Evolutionary conservation across 768 basidiomycete species (phyloP).

Genomic region (Neoboletus subvelutipes): DNA sequence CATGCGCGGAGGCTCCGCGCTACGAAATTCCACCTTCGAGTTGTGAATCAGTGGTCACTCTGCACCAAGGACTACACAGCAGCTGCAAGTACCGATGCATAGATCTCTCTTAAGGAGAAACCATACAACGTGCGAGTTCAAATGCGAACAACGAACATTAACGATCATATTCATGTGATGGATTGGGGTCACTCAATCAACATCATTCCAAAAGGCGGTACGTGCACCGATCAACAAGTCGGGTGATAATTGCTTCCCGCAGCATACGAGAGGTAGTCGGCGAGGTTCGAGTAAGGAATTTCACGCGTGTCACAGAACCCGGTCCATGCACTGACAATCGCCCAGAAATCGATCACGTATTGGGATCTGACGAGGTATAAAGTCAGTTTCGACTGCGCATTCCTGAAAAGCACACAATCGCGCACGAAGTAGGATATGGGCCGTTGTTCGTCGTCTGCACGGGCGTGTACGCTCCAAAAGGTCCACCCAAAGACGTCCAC

Average conservation of each 20-base stretch:
- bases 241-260: conserved; percentile 15
- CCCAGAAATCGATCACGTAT: conserved; percentile 25
- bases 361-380: conserved; percentile 3
- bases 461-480: conserved; percentile 1
- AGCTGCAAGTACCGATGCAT: background rate
- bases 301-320: conserved; percentile 21
- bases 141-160: background rate
- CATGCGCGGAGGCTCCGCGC: background rate
- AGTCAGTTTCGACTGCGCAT: background rate
- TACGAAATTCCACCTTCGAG: background rate
- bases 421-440: conserved; percentile 18
- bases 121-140: background rate
- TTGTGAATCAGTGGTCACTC: background rate
- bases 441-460: conserved; percentile 13
- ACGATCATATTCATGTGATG: background rate
- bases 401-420: background rate
- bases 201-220: background rate
- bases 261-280: conserved; percentile 15
- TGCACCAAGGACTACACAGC: background rate
- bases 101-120: background rate
- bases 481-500: conserved; percentile 7
- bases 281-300: conserved; percentile 25
- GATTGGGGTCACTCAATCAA: background rate
- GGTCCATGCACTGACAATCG: conserved; percentile 24
- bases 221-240: conserved; percentile 6